phyloP scores from a whole-genome alignment of 129 eudicot species.

The Scalesia atractyloides region DNA sequence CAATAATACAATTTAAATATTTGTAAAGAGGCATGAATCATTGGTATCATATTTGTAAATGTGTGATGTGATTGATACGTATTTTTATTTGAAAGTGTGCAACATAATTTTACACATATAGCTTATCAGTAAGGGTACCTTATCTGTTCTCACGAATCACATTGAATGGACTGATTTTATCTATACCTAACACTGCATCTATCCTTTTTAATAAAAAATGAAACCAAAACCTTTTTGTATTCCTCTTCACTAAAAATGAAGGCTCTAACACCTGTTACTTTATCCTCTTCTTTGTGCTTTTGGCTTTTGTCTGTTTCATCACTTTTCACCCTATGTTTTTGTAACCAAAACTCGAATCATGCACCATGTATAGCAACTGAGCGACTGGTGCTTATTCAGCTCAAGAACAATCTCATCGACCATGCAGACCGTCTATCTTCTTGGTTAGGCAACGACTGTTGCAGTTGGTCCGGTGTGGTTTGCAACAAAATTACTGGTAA shows the following conservation, averaged over 20 bases:
- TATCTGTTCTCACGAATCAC: too few relatives aligned
- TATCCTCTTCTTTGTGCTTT: background rate
- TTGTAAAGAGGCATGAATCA: background rate
- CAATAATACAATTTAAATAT: too few relatives aligned
- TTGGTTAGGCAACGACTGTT: slow-evolving; percentile 30
- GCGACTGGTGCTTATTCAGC: slow-evolving; percentile 27
- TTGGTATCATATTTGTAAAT: background rate
- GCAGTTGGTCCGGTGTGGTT: slow-evolving; percentile 25
- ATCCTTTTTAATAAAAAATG: too few relatives aligned
- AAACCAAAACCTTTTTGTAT: background rate
- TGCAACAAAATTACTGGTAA: slow-evolving; percentile 36
- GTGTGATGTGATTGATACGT: background rate
- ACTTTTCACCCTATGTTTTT: slow-evolving; percentile 2
- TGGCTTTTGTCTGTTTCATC: slow-evolving; percentile 5
- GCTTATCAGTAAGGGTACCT: too few relatives aligned
- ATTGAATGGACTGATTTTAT: too few relatives aligned
- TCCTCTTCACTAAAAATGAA: background rate
- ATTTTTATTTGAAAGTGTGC: background rate
- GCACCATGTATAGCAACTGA: background rate
- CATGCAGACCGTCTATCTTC: slow-evolving; percentile 39
- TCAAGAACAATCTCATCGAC: slow-evolving; percentile 44
- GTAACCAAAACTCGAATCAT: background rate
- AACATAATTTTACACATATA: background rate
- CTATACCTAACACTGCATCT: too few relatives aligned
- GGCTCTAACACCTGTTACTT: background rate